phyloP scores from a whole-genome alignment of 1,139 yeast species.

The Yamadazyma epiphylla region DNA sequence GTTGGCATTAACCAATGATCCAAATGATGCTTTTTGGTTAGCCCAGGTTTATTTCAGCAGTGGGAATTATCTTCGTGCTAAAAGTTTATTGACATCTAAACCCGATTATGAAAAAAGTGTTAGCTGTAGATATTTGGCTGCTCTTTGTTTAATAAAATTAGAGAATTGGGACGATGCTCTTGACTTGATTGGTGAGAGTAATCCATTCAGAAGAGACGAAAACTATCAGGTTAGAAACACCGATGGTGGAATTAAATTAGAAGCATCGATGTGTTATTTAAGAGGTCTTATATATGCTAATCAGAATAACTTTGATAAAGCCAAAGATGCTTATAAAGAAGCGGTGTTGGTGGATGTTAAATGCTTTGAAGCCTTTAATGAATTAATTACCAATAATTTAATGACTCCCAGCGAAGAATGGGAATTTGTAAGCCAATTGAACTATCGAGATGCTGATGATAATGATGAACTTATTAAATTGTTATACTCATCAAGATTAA shows the following conservation, averaged over 20 bases:
- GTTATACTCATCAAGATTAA: constrained; percentile 71
- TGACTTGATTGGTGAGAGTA: constrained; percentile 78
- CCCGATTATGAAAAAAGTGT: constrained; percentile 46
- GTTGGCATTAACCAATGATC: constrained; percentile 69
- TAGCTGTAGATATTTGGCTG: constrained; percentile 80
- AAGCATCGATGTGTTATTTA: constrained; percentile 81
- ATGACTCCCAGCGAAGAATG: constrained; percentile 86
- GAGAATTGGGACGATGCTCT: constrained; percentile 88
- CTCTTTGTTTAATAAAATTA: constrained; percentile 66
- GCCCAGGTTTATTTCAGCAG: constrained; percentile 81
- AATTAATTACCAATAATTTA: constrained; percentile 67
- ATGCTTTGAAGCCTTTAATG: constrained; percentile 91
- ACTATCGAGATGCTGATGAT: constrained; percentile 74
- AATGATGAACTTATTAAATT: constrained; percentile 75
- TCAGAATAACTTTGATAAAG: constrained; percentile 80
- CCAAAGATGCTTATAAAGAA: constrained; percentile 84
- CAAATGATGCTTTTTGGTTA: constrained; percentile 94
- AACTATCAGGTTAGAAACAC: constrained; percentile 37
- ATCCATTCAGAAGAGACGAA: constrained; percentile 56
- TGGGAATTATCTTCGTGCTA: constrained; percentile 78
- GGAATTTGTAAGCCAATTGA: constrained; percentile 65
- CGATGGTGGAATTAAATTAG: constrained; percentile 81
- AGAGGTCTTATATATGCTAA: constrained; percentile 83
- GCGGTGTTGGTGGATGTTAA: constrained; percentile 86
- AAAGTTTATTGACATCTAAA: constrained; percentile 50